These are phyloP conservation scores for Suillus fuscotomentosus DNA, from an alignment of 768 basidiomycete genomes.

Conservation along the genomic window DNA sequence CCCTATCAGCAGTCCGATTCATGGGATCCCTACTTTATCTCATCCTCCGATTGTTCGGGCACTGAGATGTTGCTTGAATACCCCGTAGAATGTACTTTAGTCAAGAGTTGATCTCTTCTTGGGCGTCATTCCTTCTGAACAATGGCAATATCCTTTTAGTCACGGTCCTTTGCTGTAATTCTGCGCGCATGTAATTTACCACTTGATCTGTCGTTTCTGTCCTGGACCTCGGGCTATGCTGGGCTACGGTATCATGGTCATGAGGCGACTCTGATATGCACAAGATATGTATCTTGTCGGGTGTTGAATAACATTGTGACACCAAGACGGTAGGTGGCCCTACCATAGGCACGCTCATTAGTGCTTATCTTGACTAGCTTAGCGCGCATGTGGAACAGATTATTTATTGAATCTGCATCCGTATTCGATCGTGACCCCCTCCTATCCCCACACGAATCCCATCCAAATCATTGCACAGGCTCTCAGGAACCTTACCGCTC, in stretches of 20 bases:
- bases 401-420: neutral
- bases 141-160: neutral
- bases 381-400: neutral
- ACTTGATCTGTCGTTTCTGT: neutral
- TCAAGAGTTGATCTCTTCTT: neutral
- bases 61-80: neutral
- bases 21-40: slow-evolving; percentile 77
- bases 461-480: neutral
- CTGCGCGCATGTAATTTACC: neutral
- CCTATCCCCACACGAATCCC: neutral
- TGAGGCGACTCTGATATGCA: neutral
- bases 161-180: neutral
- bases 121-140: neutral
- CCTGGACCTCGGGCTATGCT: neutral
- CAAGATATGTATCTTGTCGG: neutral
- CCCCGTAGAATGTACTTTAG: neutral
- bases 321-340: neutral
- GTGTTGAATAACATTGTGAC: neutral
- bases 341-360: neutral
- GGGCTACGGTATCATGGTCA: neutral
- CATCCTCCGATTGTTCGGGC: slow-evolving; percentile 67
- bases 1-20: slow-evolving; percentile 79
- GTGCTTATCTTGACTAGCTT: neutral
- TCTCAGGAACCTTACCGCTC: neutral
- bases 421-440: neutral